These are phyloP conservation scores for Zasmidium citrigriseum DNA, from an alignment of 2,329 filamentous ascomycete genomes.

Conservation along the genomic window DNA sequence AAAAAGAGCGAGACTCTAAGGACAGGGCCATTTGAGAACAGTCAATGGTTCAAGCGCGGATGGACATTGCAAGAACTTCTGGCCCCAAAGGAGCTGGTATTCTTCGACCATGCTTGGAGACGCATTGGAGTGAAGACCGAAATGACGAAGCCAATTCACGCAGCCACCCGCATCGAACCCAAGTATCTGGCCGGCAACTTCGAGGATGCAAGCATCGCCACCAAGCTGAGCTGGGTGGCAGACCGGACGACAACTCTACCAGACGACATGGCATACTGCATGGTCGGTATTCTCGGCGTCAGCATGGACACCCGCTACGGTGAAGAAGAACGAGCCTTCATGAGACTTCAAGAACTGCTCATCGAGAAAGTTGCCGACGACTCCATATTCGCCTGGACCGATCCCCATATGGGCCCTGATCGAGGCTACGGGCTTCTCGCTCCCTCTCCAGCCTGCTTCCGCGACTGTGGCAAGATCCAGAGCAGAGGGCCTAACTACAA, in stretches of 20 bases:
- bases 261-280: constrained; percentile 49
- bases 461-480: neutral
- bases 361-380: neutral
- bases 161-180: neutral
- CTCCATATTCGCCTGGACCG: neutral
- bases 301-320: constrained; percentile 36
- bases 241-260: constrained; percentile 19
- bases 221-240: constrained; percentile 23
- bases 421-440: neutral
- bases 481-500: neutral
- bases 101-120: neutral
- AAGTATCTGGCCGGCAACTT: neutral
- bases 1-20: neutral
- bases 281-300: constrained; percentile 49
- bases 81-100: neutral
- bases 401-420: neutral
- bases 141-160: neutral
- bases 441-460: neutral
- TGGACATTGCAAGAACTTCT: constrained; percentile 10
- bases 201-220: constrained; percentile 10
- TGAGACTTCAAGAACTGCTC: constrained; percentile 9
- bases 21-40: neutral
- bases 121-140: neutral
- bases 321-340: constrained; percentile 15
- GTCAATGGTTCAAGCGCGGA: neutral